Evolutionary conservation across 208 protist species (phyloP), one percentile per base, ranked within the genome.

Genomic region (Acanthamoeba castellanii): DNA sequence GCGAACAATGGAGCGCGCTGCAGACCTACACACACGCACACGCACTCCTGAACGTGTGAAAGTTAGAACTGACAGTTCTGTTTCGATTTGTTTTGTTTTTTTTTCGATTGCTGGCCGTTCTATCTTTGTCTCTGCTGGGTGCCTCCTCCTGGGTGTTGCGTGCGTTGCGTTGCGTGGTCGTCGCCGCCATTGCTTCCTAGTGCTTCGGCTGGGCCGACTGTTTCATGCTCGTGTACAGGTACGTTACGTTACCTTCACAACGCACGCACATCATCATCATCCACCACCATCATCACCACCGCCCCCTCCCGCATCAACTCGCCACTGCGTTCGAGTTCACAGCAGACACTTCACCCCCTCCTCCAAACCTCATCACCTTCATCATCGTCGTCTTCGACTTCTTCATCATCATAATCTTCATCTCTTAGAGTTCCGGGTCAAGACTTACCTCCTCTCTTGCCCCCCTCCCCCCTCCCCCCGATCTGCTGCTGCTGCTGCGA

Each of bases 221-320:
- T n/a, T 78, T 78, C 30, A 20, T 78, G 70, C 70, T 78, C 30
- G 70, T 78, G 70, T 78, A 78, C 37, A 78, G 70, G 70, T 78
- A 78, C 16, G 70, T 30, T 37, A 68, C 61, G 9, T 74, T n/a
- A 13, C 32, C n/a, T 1, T 74, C 66, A 13, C 32, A 61, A 61
- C 20, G 16, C 11, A 1, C 11, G 11, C 20, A 61, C 20, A 25
- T 61, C 11, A 57, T 74, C 30, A n/a, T 37, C 13, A 74, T 74
- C 27, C 22, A 7, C 27, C 27, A n/a, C 27, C 66, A 74, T 27
- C 66, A 74, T 74, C 52, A 20, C 52, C 52, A 20, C n/a, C n/a
- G n/a, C n/a, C n/a, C n/a, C n/a, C n/a, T n/a, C n/a, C n/a, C n/a
- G n/a, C n/a, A n/a, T n/a, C n/a, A n/a, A n/a, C n/a, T n/a, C n/a